Evolutionary conservation across 2,329 filamentous ascomycete species (phyloP).

Genomic region (Ophiostoma perfectum): DNA sequence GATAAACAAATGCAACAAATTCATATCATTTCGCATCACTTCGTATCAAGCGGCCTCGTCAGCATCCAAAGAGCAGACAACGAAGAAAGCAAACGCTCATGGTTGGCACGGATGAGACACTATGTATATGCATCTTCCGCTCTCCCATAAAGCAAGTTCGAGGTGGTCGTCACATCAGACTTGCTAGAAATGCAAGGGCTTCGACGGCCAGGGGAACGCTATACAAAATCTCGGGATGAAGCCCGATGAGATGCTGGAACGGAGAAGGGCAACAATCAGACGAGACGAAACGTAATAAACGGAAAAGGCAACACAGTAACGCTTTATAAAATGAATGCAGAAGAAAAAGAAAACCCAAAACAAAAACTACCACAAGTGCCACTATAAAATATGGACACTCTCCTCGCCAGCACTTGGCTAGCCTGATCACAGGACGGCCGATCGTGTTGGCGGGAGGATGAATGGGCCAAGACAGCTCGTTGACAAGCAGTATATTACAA

Average conservation of each 20-base stretch:
- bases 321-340: background rate
- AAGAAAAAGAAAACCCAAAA: background rate
- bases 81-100: background rate
- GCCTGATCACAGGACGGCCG: background rate
- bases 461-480: background rate
- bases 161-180: background rate
- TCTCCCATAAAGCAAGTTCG: background rate
- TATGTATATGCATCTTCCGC: background rate
- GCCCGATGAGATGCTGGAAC: background rate
- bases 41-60: background rate
- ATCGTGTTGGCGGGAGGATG: background rate
- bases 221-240: background rate
- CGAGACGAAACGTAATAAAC: background rate
- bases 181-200: background rate
- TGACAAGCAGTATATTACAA: background rate
- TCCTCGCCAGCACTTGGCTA: no score
- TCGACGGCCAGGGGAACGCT: background rate
- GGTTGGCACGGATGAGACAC: background rate
- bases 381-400: slow-evolving; percentile 5
- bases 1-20: background rate
- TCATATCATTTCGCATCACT: background rate
- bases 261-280: background rate
- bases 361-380: background rate
- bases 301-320: background rate
- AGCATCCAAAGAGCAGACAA: background rate